phyloP scores from a whole-genome alignment of 2,329 filamentous ascomycete genomes.

The Didymella segeticola region DNA sequence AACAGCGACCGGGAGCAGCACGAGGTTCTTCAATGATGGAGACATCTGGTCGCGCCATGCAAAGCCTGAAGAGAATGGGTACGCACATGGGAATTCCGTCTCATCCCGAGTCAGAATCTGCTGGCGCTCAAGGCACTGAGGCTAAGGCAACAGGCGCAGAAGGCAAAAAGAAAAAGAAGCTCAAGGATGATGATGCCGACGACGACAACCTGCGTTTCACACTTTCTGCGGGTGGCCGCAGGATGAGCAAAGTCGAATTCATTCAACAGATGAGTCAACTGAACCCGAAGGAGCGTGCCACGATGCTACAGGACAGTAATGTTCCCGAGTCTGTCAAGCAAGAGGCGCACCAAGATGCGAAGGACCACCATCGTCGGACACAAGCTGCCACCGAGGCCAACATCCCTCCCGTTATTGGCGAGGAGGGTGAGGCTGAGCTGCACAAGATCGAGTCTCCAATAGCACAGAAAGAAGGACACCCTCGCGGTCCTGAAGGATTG shows the following conservation, averaged over 20 bases:
- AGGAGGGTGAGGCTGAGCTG: constrained; percentile 43
- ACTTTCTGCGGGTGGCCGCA: constrained; percentile 72
- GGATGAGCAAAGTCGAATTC: constrained; percentile 83
- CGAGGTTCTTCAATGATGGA: constrained; percentile 42
- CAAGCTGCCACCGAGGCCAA: constrained; percentile 38
- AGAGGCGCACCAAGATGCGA: constrained; percentile 53
- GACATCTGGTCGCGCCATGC: constrained; percentile 48
- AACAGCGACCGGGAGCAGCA: constrained; percentile 35
- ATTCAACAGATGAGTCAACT: constrained; percentile 75
- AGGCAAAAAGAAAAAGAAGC: constrained; percentile 35
- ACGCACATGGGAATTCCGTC: constrained; percentile 57
- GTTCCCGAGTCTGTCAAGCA: constrained; percentile 57
- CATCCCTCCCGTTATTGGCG: constrained; percentile 40
- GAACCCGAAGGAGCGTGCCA: constrained; percentile 68
- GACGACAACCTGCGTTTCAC: constrained; percentile 78
- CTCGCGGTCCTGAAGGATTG: constrained; percentile 48
- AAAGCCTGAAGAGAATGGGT: constrained; percentile 60
- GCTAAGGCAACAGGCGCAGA: constrained; percentile 11
- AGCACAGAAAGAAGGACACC: constrained; percentile 31
- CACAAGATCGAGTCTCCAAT: constrained; percentile 40
- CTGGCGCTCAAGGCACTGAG: constrained; percentile 22
- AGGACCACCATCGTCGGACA: constrained; percentile 44
- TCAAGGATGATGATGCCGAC: constrained; percentile 62
- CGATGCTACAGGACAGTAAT: constrained; percentile 56
- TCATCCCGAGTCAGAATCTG: constrained; percentile 32